Percentiles rank a stretch among this genome's conserved stretches.
Conservation (phyloP, 2,329 filamentous ascomycete species). For the Chrysosporium keratinophilum region DNA sequence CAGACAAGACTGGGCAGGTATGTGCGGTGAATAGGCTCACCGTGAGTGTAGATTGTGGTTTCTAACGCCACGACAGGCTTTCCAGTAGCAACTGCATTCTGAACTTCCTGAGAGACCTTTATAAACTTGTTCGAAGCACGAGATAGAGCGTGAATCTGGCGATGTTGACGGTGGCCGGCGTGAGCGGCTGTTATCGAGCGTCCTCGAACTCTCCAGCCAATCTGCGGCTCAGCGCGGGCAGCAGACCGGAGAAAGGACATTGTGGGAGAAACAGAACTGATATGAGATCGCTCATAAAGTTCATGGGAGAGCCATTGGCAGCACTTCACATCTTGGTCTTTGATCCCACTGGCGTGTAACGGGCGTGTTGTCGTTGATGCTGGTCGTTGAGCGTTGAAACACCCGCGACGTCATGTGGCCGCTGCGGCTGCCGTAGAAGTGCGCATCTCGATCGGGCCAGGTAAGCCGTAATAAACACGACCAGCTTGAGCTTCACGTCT, state of each 20-base stretch:
- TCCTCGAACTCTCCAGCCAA: background rate
- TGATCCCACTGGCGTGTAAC: background rate
- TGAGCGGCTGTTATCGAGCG: background rate
- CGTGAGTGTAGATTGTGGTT: slow-evolving; percentile 95
- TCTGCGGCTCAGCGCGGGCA: background rate
- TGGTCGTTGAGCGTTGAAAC: background rate
- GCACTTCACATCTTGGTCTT: background rate
- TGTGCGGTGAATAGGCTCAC: slow-evolving; percentile 30
- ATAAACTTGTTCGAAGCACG: slow-evolving; percentile 43
- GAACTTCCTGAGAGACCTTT: slow-evolving; percentile 70
- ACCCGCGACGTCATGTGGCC: slow-evolving; percentile 21
- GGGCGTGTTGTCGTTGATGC: background rate
- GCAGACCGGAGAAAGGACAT: slow-evolving; percentile 6
- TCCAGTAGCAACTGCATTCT: slow-evolving; percentile 60
- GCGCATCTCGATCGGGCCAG: slow-evolving; percentile 2
- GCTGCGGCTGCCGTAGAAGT: slow-evolving; percentile 26
- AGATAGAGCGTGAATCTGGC: background rate
- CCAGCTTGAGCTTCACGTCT: background rate
- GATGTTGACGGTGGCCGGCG: background rate
- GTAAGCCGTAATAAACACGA: background rate
- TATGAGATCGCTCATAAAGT: background rate
- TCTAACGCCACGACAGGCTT: slow-evolving; percentile 86
- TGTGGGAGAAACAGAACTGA: background rate
- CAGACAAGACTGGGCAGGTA: background rate
- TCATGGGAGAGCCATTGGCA: background rate